Conservation (phyloP, 495 filamentous ascomycete species). For the Aspergillus kassunensis region DNA sequence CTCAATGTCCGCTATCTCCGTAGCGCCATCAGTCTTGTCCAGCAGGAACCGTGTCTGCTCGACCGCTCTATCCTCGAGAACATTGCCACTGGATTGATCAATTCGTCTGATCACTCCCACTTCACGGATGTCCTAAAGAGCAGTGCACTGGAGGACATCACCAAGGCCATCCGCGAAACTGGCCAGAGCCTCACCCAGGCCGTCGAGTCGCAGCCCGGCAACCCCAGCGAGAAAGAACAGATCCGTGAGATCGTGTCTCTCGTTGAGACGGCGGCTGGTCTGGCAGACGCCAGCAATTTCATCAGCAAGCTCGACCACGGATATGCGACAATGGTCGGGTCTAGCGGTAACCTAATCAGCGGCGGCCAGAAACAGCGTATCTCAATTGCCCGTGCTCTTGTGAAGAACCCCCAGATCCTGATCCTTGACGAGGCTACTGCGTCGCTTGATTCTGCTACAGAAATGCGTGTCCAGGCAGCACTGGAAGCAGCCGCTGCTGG, state of each 20-base stretch:
- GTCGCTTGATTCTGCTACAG: conserved; percentile 56
- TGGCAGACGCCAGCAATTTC: conserved; percentile 38
- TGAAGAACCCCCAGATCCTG: conserved; percentile 47
- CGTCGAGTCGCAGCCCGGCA: background rate
- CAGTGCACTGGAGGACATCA: conserved; percentile 26
- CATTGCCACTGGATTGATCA: conserved; percentile 60
- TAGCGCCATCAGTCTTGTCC: conserved; percentile 58
- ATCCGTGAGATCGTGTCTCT: conserved; percentile 34
- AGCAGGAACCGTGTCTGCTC: conserved; percentile 62
- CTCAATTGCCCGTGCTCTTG: conserved; percentile 57
- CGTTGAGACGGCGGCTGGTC: conserved; percentile 34
- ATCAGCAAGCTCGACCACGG: conserved; percentile 47
- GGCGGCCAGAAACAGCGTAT: conserved; percentile 69
- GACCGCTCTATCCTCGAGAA: conserved; percentile 64
- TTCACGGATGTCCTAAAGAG: conserved; percentile 30
- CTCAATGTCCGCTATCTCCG: conserved; percentile 56
- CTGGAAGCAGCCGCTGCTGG: conserved; percentile 37
- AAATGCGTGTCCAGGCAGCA: conserved; percentile 67
- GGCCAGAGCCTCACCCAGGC: conserved; percentile 16
- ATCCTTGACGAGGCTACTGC: conserved; percentile 57
- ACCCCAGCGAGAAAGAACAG: background rate
- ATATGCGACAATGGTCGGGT: conserved; percentile 47
- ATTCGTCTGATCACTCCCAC: conserved; percentile 39
- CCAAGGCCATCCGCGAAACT: conserved; percentile 23
- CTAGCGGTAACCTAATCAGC: conserved; percentile 41